Base-by-base conservation (phyloP, 225 moss, liverwort and hornwort genomes). In the Bryoerythrophyllum caledonicum region DNA sequence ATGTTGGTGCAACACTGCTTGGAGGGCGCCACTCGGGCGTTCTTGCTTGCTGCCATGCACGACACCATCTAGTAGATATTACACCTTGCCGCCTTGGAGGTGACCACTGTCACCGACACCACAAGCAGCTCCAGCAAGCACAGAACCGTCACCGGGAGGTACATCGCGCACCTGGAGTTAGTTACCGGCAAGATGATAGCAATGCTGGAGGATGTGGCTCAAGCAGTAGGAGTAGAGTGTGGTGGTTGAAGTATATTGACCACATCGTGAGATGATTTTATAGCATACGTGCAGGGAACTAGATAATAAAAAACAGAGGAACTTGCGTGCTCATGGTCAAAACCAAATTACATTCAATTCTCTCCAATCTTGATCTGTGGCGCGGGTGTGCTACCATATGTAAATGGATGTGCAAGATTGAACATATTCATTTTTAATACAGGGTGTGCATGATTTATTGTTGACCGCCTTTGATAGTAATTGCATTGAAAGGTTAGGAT, bases 161-260 rank as follows among this genome's bases (percentile, higher is more conserved):
- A 67, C 81, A 77, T 67, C 20, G 49, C 28, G 74, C 0, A 15
- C n/a, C n/a, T n/a, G n/a, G n/a, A n/a, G n/a, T n/a, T n/a, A n/a
- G n/a, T n/a, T n/a, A n/a, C n/a, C n/a, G n/a, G n/a, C n/a, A n/a
- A n/a, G n/a, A n/a, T n/a, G n/a, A n/a, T n/a, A n/a, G n/a, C n/a
- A n/a, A n/a, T n/a, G n/a, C 21, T 12, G 40, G 13, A 24, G 2
- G 23, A 32, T 32, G 16, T 2, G 11, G 40, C 14, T 1, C 0
- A 40, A 13, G 40, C 13, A 34, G 40, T 1, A 0, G 10, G 14
- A 24, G 64, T n/a, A n/a, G n/a, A n/a, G n/a, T n/a, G n/a, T n/a
- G n/a, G n/a, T n/a, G n/a, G 7, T 14, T 7, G 41, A 6, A 41
- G 41, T 41, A 23, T 35, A 43, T 23, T 41, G 23, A 41, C 4